Conservation (phyloP, 495 filamentous ascomycete species). For the Penicillium lividum region DNA sequence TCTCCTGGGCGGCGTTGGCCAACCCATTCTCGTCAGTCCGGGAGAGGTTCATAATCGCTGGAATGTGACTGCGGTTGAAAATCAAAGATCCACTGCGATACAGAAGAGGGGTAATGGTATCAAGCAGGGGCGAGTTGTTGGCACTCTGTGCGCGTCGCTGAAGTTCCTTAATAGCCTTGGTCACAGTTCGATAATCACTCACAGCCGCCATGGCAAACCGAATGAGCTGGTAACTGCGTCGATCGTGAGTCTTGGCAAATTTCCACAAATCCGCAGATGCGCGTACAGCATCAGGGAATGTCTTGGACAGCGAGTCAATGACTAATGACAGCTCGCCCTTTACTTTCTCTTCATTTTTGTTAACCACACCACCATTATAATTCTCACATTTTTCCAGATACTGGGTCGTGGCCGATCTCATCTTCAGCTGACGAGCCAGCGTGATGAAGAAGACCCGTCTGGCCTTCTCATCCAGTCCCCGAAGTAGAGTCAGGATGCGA, state of each 20-base stretch:
- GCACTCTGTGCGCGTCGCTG: conserved; percentile 73
- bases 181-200: conserved; percentile 87
- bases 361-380: conserved; percentile 80
- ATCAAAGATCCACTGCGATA: conserved; percentile 81
- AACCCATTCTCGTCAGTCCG: conserved; percentile 77
- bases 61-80: conserved; percentile 92
- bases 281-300: conserved; percentile 70
- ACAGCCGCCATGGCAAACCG: conserved; percentile 81
- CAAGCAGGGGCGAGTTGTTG: conserved; percentile 62
- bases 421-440: conserved; percentile 69
- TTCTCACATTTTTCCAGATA: conserved; percentile 80
- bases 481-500: conserved; percentile 77
- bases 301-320: conserved; percentile 67
- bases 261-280: conserved; percentile 75
- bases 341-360: conserved; percentile 66
- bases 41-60: conserved; percentile 83
- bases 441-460: conserved; percentile 89
- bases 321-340: conserved; percentile 66
- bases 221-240: conserved; percentile 86
- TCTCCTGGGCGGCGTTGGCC: conserved; percentile 78
- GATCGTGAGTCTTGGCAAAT: conserved; percentile 89
- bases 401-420: conserved; percentile 66
- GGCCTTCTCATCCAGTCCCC: conserved; percentile 73
- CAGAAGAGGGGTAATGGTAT: conserved; percentile 79
- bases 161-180: conserved; percentile 87